phyloP scores from a whole-genome alignment of 306 rosid genomes.

The Cercis canadensis region DNA sequence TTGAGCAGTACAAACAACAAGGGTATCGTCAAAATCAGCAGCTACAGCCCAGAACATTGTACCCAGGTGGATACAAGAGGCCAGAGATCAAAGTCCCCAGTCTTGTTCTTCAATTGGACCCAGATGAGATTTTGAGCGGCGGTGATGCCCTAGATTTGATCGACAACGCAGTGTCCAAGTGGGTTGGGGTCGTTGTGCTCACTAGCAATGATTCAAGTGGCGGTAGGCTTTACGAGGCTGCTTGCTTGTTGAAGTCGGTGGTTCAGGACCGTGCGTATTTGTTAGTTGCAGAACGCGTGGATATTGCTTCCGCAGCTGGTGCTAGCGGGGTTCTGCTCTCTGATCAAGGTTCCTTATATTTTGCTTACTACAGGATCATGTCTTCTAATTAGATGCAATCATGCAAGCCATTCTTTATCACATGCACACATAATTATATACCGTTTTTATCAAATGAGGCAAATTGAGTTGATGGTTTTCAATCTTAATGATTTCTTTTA shows the following conservation, averaged over 20 bases:
- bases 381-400: not conserved
- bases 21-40: slow-evolving; percentile 36
- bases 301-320: slow-evolving; percentile 82
- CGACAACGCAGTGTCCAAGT: slow-evolving; percentile 71
- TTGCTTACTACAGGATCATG: not conserved
- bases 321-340: slow-evolving; percentile 90
- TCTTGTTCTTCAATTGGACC: slow-evolving; percentile 62
- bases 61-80: slow-evolving; percentile 91
- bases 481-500: not conserved
- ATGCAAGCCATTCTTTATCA: slow-evolving; percentile 3
- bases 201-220: slow-evolving; percentile 54
- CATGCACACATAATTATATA: not conserved
- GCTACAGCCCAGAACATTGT: slow-evolving; percentile 58
- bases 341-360: slow-evolving; percentile 66
- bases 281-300: slow-evolving; percentile 84
- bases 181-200: slow-evolving; percentile 75
- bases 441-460: not conserved
- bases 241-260: slow-evolving; percentile 75
- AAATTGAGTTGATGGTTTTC: not conserved
- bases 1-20: slow-evolving; percentile 33
- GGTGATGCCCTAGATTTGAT: slow-evolving; percentile 49
- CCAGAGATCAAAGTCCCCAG: slow-evolving; percentile 75
- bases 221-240: slow-evolving; percentile 81
- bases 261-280: slow-evolving; percentile 77
- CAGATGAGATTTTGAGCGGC: slow-evolving; percentile 54